These are phyloP conservation scores for Clitocybe nebularis DNA, from an alignment of 1,284 basidiomycete species.

Conservation along the genomic window DNA sequence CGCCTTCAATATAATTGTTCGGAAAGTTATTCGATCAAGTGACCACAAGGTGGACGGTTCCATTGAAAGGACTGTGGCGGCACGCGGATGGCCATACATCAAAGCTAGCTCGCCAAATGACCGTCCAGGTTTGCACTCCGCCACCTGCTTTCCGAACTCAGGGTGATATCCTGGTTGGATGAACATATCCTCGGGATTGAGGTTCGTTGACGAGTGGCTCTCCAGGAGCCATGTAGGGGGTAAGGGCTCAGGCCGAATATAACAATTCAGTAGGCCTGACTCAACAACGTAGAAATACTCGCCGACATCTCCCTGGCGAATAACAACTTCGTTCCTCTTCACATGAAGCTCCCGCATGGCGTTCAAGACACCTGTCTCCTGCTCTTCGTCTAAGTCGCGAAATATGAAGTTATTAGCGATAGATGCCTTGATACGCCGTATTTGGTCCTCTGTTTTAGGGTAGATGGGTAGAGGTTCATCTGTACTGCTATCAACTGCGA, in stretches of 20 bases:
- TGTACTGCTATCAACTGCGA: constrained; percentile 71
- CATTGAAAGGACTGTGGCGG: constrained; percentile 88
- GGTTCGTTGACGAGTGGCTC: constrained; percentile 31
- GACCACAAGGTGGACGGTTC: constrained; percentile 89
- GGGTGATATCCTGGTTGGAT: constrained; percentile 62
- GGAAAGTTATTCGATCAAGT: constrained; percentile 95
- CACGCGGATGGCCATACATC: constrained; percentile 96
- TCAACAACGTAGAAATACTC: constrained; percentile 99
- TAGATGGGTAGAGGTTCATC: constrained; percentile 71
- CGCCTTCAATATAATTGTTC: constrained; percentile 91
- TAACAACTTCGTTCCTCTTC: constrained; percentile 76
- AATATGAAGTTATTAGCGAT: constrained; percentile 93
- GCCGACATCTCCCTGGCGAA: constrained; percentile 94
- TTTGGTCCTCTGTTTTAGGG: constrained; percentile 83
- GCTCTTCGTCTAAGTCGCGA: constrained; percentile 94
- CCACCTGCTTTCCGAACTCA: constrained; percentile 78
- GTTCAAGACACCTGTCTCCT: constrained; percentile 87
- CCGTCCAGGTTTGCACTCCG: constrained; percentile 80
- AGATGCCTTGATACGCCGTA: constrained; percentile 82
- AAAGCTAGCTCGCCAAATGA: constrained; percentile 96
- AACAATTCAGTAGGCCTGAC: constrained; percentile 84
- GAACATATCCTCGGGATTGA: constrained; percentile 48
- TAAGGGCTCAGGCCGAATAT: constrained; percentile 67
- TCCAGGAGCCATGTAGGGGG: constrained; percentile 53
- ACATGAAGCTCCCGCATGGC: constrained; percentile 93